Percentiles rank a stretch among this genome's conserved stretches.
These are phyloP conservation scores for Buddleja alternifolia DNA, from an alignment of 257 asterid species.

Conservation along the genomic window DNA sequence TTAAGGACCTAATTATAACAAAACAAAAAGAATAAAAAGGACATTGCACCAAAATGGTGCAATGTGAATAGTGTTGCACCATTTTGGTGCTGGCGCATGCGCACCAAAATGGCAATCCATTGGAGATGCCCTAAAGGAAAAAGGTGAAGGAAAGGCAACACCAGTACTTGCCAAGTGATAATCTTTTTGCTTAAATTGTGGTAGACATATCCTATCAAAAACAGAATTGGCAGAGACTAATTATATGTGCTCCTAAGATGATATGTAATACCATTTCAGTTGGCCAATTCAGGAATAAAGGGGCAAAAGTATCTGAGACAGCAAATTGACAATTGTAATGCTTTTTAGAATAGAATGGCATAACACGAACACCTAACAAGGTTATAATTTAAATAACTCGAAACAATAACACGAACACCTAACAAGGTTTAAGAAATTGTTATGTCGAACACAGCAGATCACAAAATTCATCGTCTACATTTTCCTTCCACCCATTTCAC, in stretches of 20 bases:
- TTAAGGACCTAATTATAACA: too few relatives aligned
- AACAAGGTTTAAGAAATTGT: conserved; percentile 10
- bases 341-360: neutral
- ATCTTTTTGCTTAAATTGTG: neutral
- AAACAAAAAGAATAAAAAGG: too few relatives aligned
- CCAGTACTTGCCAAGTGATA: neutral
- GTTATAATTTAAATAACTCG: neutral
- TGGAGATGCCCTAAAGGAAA: too few relatives aligned
- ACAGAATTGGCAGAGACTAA: neutral
- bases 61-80: too few relatives aligned
- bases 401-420: conserved; percentile 1
- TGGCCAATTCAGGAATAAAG: neutral
- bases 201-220: neutral
- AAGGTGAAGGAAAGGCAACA: neutral
- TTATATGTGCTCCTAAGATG: neutral
- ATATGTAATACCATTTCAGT: conserved; percentile 11
- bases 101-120: too few relatives aligned
- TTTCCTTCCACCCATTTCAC: conserved; percentile 11
- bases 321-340: neutral
- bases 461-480: conserved; percentile 8
- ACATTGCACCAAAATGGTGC: too few relatives aligned
- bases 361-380: too few relatives aligned
- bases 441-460: neutral
- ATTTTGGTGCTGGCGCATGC: too few relatives aligned
- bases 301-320: neutral